Evolutionary conservation across 306 rosid species (phyloP).

Genomic region (Cyclanthera cordifolia): DNA sequence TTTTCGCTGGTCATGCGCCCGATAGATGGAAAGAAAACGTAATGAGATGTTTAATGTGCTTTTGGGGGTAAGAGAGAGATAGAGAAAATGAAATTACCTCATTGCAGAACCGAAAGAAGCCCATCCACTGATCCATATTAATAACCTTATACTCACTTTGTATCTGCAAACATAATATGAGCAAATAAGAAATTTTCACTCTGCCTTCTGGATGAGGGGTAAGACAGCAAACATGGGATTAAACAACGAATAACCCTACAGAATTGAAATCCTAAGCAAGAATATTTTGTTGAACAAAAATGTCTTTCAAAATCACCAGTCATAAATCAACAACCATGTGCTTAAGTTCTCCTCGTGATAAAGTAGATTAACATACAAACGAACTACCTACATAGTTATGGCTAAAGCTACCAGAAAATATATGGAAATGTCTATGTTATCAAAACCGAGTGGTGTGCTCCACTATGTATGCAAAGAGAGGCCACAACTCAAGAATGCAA

Average conservation of each 20-base stretch:
- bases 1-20: too few relatives aligned
- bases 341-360: not conserved
- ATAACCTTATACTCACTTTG: conserved; percentile 94
- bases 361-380: not conserved
- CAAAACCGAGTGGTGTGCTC: not conserved
- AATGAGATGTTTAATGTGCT: not conserved
- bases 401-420: not conserved
- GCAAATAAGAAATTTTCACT: conserved; percentile 10
- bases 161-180: conserved; percentile 37
- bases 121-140: conserved; percentile 98
- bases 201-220: not conserved
- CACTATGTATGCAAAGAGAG: not conserved
- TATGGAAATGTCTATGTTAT: not conserved
- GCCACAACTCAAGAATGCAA: not conserved
- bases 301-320: not conserved
- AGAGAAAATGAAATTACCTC: conserved; percentile 41
- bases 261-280: not conserved
- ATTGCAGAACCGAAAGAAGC: conserved; percentile 90
- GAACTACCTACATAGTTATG: not conserved
- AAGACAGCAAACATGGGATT: not conserved
- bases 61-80: not conserved
- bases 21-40: not conserved
- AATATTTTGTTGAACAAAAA: not conserved
- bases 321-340: not conserved
- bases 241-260: not conserved